These are phyloP conservation scores for Xylariaceae sp. DNA, from an alignment of 2,329 filamentous ascomycete genomes.

Conservation along the genomic window DNA sequence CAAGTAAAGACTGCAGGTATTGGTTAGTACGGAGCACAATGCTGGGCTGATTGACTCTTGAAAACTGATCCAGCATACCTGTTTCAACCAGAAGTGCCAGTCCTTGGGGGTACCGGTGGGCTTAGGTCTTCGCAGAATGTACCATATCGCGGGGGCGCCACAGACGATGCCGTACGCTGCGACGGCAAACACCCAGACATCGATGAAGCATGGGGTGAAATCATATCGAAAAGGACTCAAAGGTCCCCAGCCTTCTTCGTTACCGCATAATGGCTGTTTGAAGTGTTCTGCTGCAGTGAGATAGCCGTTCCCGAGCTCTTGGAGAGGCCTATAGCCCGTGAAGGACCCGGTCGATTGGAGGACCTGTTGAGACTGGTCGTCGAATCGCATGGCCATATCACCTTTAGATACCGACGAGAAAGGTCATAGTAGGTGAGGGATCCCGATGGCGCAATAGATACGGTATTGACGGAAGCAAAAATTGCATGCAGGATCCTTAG, in stretches of 20 bases:
- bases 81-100: slow-evolving; percentile 90
- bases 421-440: slow-evolving; percentile 34
- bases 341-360: slow-evolving; percentile 63
- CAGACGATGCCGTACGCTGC: slow-evolving; percentile 78
- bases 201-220: slow-evolving; percentile 96
- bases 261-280: slow-evolving; percentile 79
- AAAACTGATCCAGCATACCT: slow-evolving; percentile 58
- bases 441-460: slow-evolving; percentile 34
- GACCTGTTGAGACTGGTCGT: slow-evolving; percentile 48
- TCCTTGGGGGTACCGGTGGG: slow-evolving; percentile 73
- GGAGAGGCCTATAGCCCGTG: slow-evolving; percentile 56
- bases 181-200: slow-evolving; percentile 81
- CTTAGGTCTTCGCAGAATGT: slow-evolving; percentile 71
- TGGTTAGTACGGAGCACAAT: slow-evolving; percentile 7
- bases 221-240: slow-evolving; percentile 86
- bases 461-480: slow-evolving; percentile 30
- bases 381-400: slow-evolving; percentile 43
- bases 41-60: neutral
- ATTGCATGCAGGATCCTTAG: slow-evolving; percentile 7
- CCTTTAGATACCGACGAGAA: slow-evolving; percentile 23
- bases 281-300: slow-evolving; percentile 53
- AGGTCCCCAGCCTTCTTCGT: slow-evolving; percentile 93
- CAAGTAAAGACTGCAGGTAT: slow-evolving; percentile 27
- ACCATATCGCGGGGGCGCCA: slow-evolving; percentile 78
- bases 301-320: slow-evolving; percentile 61